Percentiles rank a stretch among this genome's conserved stretches.
Conservation (phyloP, 1,284 basidiomycete genomes). For the Ustilago hordei region DNA sequence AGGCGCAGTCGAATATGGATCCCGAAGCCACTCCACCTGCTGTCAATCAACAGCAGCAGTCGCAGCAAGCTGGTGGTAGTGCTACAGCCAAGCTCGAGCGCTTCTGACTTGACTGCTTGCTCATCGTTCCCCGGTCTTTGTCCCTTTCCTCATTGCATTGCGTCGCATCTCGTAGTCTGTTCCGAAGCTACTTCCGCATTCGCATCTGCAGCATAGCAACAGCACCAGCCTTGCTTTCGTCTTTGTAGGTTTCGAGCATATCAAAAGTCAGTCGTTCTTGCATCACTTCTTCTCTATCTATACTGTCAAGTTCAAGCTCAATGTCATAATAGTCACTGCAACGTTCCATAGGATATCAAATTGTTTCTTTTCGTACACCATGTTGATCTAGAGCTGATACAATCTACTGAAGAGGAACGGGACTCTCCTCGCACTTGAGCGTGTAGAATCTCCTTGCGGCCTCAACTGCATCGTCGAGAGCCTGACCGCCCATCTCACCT, state of each 20-base stretch:
- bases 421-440: conserved; percentile 40
- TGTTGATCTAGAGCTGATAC: background rate
- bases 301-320: background rate
- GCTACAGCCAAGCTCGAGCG: background rate
- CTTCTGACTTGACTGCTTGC: background rate
- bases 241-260: background rate
- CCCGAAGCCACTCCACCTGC: background rate
- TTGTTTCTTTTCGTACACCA: background rate
- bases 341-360: background rate
- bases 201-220: background rate
- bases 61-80: background rate
- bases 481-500: conserved; percentile 61
- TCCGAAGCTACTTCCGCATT: background rate
- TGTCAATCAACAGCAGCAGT: background rate
- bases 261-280: background rate
- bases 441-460: conserved; percentile 44
- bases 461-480: conserved; percentile 60
- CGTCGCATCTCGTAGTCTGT: background rate
- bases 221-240: background rate
- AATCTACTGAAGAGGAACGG: conserved; percentile 33
- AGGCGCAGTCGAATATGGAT: background rate
- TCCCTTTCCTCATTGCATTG: background rate
- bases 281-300: too few relatives aligned
- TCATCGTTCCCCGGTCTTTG: background rate
- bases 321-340: background rate